A percentile compares a stretch with the other conserved stretches of the same genome.
phyloP scores from a whole-genome alignment of 257 asterid species.

The Solanum habrochaites region DNA sequence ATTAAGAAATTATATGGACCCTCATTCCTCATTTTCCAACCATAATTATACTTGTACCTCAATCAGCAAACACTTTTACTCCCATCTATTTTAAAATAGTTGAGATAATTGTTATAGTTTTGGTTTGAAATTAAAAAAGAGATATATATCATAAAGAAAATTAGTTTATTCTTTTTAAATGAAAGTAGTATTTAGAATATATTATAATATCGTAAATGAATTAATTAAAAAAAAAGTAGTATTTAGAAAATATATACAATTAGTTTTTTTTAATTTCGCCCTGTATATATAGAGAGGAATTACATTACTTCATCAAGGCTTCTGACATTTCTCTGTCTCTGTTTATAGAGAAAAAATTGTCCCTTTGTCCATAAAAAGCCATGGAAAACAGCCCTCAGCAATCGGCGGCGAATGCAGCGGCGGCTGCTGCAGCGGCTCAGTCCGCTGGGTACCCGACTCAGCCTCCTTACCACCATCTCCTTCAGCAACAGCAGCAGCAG shows the following conservation, averaged over 20 bases:
- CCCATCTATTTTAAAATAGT: fast-evolving
- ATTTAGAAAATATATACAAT: no score
- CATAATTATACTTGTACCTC: not conserved
- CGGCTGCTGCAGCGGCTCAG: conserved; percentile 30
- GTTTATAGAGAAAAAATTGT: not conserved
- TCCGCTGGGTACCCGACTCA: conserved; percentile 26
- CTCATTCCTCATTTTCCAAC: not conserved
- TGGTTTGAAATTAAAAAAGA: no score
- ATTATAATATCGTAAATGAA: no score
- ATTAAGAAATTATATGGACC: not conserved
- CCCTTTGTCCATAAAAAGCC: not conserved
- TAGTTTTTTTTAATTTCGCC: not conserved
- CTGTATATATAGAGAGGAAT: not conserved
- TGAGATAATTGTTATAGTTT: no score
- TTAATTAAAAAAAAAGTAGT: no score
- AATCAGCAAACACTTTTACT: not conserved
- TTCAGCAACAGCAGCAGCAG: conserved; percentile 75
- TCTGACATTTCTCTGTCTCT: not conserved
- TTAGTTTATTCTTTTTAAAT: no score
- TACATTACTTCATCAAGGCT: not conserved
- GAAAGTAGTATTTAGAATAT: no score
- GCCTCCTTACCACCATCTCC: conserved; percentile 67
- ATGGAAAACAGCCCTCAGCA: conserved; percentile 77
- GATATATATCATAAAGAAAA: no score
- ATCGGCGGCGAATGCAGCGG: conserved; percentile 35